Base-by-base conservation (phyloP, 2,329 filamentous ascomycete species). In the Pochonia chlamydosporia region DNA sequence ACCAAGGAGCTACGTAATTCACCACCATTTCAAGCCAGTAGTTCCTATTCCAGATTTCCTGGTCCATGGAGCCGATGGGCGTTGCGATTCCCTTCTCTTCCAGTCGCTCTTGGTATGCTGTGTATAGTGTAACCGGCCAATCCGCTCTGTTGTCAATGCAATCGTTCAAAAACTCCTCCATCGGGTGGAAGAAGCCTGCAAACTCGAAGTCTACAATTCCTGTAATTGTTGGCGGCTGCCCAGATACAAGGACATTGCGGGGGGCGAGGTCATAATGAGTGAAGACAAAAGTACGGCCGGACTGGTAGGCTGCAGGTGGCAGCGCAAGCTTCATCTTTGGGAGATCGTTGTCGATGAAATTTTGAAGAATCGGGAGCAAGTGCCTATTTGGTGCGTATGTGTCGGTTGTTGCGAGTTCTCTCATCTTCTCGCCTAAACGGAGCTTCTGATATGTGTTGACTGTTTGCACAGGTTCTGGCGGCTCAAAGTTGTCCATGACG, bases 181-280 rank as follows among this genome's bases (percentile, higher is more conserved):
- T 23, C 1, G 49, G 50, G 2, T 49, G 30, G 39, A 56, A 58
- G 48, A 57, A 59, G 16, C 56, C 55, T 2, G 56, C 46, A 44
- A 56, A 59, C 39, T 59, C 56, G 49, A 52, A 55, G 37, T 59
- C 56, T 4, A 59, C 52, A 13, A 59, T 49, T 1, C 55, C 56
- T 1, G 50, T 53, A 21, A 59, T 54, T 9, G 31, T 33, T 1
- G 50, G 50, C 1, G 52, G 52, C 5, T 44, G 44, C 1, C 46
- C 51, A 1, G 42, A 24, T 1, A 59, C 35, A 10, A 59, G 52
- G 3, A 57, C 47, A 33, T 59, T 59, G 13, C 56, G 51, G 3
- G 56, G 54, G 2, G 50, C 54, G 2, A 59, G 44, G 45, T 59
- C 56, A 28, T 53, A 55, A 44, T 57, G 55, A 7, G 56, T 56